Conservation (phyloP, 2,329 filamentous ascomycete genomes). For the Aspergillus sergii region DNA sequence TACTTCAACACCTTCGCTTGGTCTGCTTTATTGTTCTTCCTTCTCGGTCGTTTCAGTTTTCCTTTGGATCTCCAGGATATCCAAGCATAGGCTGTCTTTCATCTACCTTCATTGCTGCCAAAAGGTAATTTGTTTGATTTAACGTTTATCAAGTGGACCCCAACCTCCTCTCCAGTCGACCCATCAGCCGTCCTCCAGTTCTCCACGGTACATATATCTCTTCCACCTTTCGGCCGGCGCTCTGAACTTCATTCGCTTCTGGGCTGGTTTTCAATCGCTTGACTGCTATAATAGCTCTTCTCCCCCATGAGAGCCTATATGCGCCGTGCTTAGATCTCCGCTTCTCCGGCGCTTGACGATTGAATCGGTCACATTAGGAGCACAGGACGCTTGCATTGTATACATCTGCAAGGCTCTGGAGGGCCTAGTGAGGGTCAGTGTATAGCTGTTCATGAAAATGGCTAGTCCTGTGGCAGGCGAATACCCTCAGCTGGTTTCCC, state of each 20-base stretch:
- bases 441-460: conserved; percentile 23
- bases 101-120: not conserved
- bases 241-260: not conserved
- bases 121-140: not conserved
- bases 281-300: not conserved
- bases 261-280: not conserved
- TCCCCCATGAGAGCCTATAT: not conserved
- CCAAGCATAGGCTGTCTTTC: not conserved
- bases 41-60: not conserved
- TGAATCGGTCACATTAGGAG: not conserved
- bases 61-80: not conserved
- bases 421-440: not conserved
- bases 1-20: conserved; percentile 1
- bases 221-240: not conserved
- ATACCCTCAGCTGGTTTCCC: conserved; percentile 38
- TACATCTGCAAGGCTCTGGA: not conserved
- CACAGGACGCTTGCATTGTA: too few species aligned
- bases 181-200: conserved; percentile 5
- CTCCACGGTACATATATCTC: conserved; percentile 1
- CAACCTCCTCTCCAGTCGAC: conserved; percentile 4
- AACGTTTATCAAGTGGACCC: conserved; percentile 11
- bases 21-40: not conserved
- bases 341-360: not conserved
- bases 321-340: not conserved
- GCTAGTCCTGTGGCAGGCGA: conserved; percentile 27